These are phyloP conservation scores for Gypsophila paniculata DNA, from an alignment of 179 eudicot genomes.

Conservation along the genomic window DNA sequence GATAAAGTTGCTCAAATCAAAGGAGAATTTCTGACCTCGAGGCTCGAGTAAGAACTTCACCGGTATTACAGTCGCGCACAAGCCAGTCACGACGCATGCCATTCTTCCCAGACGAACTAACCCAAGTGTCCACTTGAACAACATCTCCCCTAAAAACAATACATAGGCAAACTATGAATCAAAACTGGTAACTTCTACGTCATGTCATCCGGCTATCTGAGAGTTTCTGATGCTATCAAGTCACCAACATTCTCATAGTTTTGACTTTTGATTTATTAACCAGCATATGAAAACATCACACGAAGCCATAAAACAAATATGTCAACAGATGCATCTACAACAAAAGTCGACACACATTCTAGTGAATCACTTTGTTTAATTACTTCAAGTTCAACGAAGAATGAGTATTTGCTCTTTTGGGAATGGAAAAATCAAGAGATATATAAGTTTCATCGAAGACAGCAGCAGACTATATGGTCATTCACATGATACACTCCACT, in stretches of 20 bases:
- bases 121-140: conserved; percentile 98
- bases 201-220: too few species aligned
- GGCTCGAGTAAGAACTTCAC: conserved; percentile 82
- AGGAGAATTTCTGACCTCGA: conserved; percentile 50
- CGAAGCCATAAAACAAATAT: background rate
- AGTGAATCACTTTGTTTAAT: background rate
- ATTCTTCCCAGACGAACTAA: conserved; percentile 83
- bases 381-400: background rate
- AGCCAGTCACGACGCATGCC: conserved; percentile 99
- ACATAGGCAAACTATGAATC: background rate
- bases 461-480: background rate
- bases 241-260: conserved; percentile 2
- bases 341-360: background rate
- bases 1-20: background rate
- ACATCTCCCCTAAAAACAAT: conserved; percentile 77
- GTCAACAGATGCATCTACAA: background rate
- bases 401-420: background rate
- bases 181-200: background rate
- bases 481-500: background rate
- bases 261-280: background rate
- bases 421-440: background rate
- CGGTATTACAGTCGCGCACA: conserved; percentile 67
- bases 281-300: background rate
- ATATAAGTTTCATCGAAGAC: too few species aligned
- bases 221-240: background rate